Percentiles rank a stretch among this genome's conserved stretches.
phyloP scores from a whole-genome alignment of 2,329 filamentous ascomycete genomes.

The Claviceps purpurea region DNA sequence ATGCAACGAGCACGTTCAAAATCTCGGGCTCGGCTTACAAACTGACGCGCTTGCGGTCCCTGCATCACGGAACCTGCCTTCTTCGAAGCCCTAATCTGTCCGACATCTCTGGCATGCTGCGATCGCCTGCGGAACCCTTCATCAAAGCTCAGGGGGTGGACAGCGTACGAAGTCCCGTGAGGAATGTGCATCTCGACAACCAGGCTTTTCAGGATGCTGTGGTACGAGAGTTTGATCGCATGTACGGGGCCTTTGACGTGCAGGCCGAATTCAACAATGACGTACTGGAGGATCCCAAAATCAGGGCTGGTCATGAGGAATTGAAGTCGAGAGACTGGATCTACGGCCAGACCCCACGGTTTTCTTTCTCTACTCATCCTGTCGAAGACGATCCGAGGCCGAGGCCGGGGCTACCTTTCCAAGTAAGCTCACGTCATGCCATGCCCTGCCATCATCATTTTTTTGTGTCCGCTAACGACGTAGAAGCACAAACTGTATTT shows the following conservation, averaged over 20 bases:
- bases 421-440: conserved; percentile 21
- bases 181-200: conserved; percentile 54
- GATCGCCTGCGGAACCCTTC: conserved; percentile 63
- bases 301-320: conserved; percentile 27
- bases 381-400: conserved; percentile 44
- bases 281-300: conserved; percentile 30
- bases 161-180: conserved; percentile 74
- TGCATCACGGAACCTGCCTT: conserved; percentile 90
- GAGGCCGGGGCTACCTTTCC: conserved; percentile 34
- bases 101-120: conserved; percentile 55
- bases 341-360: conserved; percentile 75
- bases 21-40: conserved; percentile 94
- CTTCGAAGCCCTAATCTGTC: conserved; percentile 62
- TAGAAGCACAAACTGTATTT: conserved; percentile 20
- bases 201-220: conserved; percentile 41
- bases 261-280: conserved; percentile 33
- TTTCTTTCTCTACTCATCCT: conserved; percentile 53
- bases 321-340: conserved; percentile 56
- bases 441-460: background rate
- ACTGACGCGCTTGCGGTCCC: conserved; percentile 61
- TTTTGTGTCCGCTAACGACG: background rate
- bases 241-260: conserved; percentile 43
- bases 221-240: conserved; percentile 47
- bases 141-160: conserved; percentile 78
- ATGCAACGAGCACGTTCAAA: conserved; percentile 43